Conservation (phyloP, 192 early-diverging fungal species). For the Coemansia sp. region DNA sequence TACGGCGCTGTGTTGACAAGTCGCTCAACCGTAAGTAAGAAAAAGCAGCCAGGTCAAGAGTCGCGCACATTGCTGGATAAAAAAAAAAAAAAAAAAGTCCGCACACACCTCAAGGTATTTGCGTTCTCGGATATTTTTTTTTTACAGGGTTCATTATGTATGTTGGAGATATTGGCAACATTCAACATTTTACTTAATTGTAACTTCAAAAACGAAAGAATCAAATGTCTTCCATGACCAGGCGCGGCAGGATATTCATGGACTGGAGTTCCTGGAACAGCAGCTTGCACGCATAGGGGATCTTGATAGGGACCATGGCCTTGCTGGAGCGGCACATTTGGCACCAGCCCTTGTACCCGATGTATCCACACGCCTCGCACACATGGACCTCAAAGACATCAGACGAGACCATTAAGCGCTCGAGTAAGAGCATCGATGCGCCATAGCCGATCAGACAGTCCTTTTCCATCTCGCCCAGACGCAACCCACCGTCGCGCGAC, state of each 20-base stretch:
- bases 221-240: constrained; percentile 64
- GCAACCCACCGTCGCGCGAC: constrained; percentile 94
- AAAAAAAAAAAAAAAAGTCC: background rate
- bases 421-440: constrained; percentile 88
- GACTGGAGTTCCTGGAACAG: constrained; percentile 97
- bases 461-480: constrained; percentile 98
- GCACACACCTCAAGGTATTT: too few relatives aligned
- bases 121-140: background rate
- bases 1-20: constrained; percentile 61
- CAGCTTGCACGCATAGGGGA: constrained; percentile 97
- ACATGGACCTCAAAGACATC: constrained; percentile 94
- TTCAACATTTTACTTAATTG: background rate
- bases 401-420: constrained; percentile 89
- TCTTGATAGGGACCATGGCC: constrained; percentile 87
- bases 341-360: constrained; percentile 92
- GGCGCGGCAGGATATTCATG: constrained; percentile 90
- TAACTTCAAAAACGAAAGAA: background rate
- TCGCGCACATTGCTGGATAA: too few relatives aligned
- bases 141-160: too few relatives aligned
- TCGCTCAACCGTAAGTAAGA: constrained; percentile 1
- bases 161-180: too few relatives aligned
- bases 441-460: constrained; percentile 99
- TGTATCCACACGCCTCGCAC: constrained; percentile 87
- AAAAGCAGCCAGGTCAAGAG: background rate
- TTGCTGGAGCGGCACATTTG: constrained; percentile 86